Percentiles rank a stretch among this genome's conserved stretches.
Evolutionary conservation across 75 land plant species (phyloP).

Genomic region (Selaginella moellendorffii): DNA sequence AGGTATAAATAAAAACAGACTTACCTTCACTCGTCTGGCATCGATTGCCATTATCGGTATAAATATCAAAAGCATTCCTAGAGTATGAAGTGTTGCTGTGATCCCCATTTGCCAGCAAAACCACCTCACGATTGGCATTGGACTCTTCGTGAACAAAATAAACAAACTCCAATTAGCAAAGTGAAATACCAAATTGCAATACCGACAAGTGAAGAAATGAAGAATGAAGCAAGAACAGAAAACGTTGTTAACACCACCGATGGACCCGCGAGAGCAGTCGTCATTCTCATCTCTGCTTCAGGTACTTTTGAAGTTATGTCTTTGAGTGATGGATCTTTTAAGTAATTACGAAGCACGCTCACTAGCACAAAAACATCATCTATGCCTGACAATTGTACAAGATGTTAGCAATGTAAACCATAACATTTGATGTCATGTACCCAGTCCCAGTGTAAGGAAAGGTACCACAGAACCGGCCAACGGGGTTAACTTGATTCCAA

Average conservation of each 20-base stretch:
- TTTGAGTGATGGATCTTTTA: slow-evolving; percentile 21
- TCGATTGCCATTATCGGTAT: slow-evolving; percentile 33
- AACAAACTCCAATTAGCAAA: neutral
- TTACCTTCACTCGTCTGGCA: slow-evolving; percentile 30
- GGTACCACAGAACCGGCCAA: slow-evolving; percentile 36
- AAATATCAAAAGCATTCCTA: slow-evolving; percentile 32
- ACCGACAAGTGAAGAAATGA: slow-evolving; percentile 33
- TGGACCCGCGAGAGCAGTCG: slow-evolving; percentile 33
- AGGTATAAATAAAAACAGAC: neutral
- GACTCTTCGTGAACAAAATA: slow-evolving; percentile 15
- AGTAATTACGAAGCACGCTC: slow-evolving; percentile 22
- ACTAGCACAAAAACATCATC: slow-evolving; percentile 41
- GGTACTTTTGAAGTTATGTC: slow-evolving; percentile 13
- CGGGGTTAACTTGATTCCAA: slow-evolving; percentile 29
- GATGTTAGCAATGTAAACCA: neutral
- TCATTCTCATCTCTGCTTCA: slow-evolving; percentile 26
- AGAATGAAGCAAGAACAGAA: slow-evolving; percentile 34
- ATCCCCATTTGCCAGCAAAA: slow-evolving; percentile 47
- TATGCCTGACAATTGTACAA: slow-evolving; percentile 17
- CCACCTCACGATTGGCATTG: slow-evolving; percentile 35
- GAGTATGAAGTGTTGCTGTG: slow-evolving; percentile 30
- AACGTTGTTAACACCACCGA: slow-evolving; percentile 38
- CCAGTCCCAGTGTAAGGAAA: slow-evolving; percentile 34
- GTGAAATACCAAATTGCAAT: neutral
- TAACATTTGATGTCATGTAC: slow-evolving; percentile 8